Evolutionary conservation across 2,329 filamentous ascomycete species (phyloP).

Genomic region (Alternaria consortialis): DNA sequence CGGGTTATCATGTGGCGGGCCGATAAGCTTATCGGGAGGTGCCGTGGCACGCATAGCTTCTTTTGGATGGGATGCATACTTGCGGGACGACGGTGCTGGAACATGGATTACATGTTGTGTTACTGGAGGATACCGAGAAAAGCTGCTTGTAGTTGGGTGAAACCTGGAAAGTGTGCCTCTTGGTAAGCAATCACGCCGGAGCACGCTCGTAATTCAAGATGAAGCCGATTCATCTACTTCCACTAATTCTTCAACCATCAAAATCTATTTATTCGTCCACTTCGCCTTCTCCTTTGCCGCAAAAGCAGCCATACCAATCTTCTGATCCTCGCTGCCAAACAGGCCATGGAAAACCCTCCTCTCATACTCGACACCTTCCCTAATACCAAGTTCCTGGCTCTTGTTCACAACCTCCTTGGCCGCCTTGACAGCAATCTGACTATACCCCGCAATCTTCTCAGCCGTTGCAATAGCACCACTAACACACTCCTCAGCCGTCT

Average conservation of each 20-base stretch:
- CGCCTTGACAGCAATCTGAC: slow-evolving; percentile 84
- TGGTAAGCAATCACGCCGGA: too few relatives aligned
- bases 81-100: background rate
- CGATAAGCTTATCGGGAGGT: slow-evolving; percentile 22
- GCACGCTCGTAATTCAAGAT: too few relatives aligned
- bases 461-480: slow-evolving; percentile 83
- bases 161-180: too few relatives aligned
- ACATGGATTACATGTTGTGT: too few relatives aligned
- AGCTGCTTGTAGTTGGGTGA: too few relatives aligned
- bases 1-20: slow-evolving; percentile 17
- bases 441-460: slow-evolving; percentile 87
- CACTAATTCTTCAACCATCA: background rate
- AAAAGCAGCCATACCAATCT: slow-evolving; percentile 95
- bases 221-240: background rate
- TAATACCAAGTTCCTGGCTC: slow-evolving; percentile 87
- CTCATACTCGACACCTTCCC: slow-evolving; percentile 95
- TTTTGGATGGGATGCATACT: slow-evolving; percentile 7
- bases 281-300: slow-evolving; percentile 92
- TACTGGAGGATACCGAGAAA: too few relatives aligned
- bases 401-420: slow-evolving; percentile 99
- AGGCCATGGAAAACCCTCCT: slow-evolving; percentile 89
- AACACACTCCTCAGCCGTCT: slow-evolving; percentile 81
- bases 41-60: slow-evolving; percentile 20
- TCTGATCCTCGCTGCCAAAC: slow-evolving; percentile 96
- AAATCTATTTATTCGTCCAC: slow-evolving; percentile 78